A percentile compares a stretch with the other conserved stretches of the same genome.
These are phyloP conservation scores for Rhizopus microsporus DNA, from an alignment of 371 early-diverging fungal genomes.

Conservation along the genomic window DNA sequence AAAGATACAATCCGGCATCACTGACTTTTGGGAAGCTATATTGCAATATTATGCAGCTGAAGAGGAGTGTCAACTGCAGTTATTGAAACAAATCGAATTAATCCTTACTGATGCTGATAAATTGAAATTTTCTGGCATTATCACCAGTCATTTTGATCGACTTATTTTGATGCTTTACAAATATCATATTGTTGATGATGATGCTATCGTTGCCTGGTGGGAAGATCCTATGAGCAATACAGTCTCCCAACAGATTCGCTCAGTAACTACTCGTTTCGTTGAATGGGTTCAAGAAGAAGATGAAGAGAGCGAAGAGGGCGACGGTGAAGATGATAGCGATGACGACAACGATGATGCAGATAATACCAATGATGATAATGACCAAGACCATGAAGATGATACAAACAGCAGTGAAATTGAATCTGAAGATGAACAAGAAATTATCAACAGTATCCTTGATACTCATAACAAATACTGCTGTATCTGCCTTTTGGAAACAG, in stretches of 20 bases:
- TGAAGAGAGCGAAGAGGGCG: constrained; percentile 20
- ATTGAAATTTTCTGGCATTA: background rate
- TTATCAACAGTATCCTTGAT: constrained; percentile 13
- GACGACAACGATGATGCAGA: constrained; percentile 11
- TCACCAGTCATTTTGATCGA: constrained; percentile 38
- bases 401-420: constrained; percentile 21
- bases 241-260: constrained; percentile 10
- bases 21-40: constrained; percentile 45
- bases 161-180: constrained; percentile 43
- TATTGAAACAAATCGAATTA: constrained; percentile 36
- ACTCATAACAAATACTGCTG: constrained; percentile 15
- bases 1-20: constrained; percentile 34
- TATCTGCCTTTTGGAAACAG: constrained; percentile 19
- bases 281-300: constrained; percentile 22
- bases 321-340: constrained; percentile 18
- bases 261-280: constrained; percentile 16
- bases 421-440: constrained; percentile 20
- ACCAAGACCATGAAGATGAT: constrained; percentile 17
- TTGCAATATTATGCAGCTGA: constrained; percentile 34
- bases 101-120: constrained; percentile 1
- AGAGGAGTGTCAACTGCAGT: constrained; percentile 29
- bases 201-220: constrained; percentile 46
- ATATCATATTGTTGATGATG: constrained; percentile 44
- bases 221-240: constrained; percentile 14
- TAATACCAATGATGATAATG: constrained; percentile 4